Percentiles rank a stretch among this genome's conserved stretches.
phyloP scores from a whole-genome alignment of 352 stramenopile species.

The Phytopythium montanum region DNA sequence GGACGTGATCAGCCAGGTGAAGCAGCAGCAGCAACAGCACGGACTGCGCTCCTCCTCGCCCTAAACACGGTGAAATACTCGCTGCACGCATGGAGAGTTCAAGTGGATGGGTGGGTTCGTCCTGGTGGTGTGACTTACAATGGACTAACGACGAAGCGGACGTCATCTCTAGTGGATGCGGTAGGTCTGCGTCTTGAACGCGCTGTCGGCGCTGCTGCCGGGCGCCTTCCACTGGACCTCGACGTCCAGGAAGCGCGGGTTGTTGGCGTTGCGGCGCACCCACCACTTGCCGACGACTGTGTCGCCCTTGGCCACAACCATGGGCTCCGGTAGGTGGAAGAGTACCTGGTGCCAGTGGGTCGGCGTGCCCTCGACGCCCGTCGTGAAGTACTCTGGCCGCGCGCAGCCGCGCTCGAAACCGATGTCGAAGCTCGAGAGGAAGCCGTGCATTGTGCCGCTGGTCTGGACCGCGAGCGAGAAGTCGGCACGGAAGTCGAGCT shows the following conservation, averaged over 20 bases:
- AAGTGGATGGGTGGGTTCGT: background rate
- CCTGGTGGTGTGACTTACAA: background rate
- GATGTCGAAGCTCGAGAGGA: constrained; percentile 98
- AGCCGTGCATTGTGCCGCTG: constrained; percentile 92
- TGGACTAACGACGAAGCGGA: background rate
- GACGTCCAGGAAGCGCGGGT: constrained; percentile 93
- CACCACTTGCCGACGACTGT: constrained; percentile 82
- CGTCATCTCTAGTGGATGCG: constrained; percentile 62
- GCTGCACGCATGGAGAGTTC: constrained; percentile 1
- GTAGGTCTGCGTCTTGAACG: constrained; percentile 59
- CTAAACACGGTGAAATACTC: background rate
- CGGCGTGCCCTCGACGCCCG: constrained; percentile 82
- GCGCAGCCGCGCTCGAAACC: constrained; percentile 91
- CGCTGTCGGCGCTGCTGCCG: constrained; percentile 18
- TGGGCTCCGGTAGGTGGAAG: constrained; percentile 91
- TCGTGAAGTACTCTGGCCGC: constrained; percentile 96
- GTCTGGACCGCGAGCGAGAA: constrained; percentile 88
- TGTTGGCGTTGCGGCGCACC: constrained; percentile 87
- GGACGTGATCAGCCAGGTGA: constrained; percentile 70
- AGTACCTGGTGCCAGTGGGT: constrained; percentile 99
- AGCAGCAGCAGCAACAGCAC: constrained; percentile 30
- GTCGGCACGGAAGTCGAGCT: constrained; percentile 91
- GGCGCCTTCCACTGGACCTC: constrained; percentile 73
- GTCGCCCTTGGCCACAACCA: constrained; percentile 76
- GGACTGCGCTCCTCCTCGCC: constrained; percentile 4